Base-by-base conservation (phyloP, 208 protist genomes). In the Angomonas ambiguus region DNA sequence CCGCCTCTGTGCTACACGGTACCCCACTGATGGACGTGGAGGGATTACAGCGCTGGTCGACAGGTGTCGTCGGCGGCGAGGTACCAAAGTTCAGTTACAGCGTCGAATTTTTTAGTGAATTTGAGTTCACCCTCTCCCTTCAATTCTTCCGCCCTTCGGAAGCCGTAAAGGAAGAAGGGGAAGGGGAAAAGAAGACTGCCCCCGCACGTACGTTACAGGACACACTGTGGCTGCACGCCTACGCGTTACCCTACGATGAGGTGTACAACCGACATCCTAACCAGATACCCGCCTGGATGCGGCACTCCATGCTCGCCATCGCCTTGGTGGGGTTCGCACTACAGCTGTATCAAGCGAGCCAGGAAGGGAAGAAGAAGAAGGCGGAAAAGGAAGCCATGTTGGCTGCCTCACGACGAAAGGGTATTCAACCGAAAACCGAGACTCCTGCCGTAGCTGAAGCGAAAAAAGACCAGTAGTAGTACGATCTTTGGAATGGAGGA, bases 191-290 rank as follows among this genome's bases (percentile, higher is more conserved):
- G n/a, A n/a, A n/a, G n/a, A n/a, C n/a, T n/a, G n/a, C n/a, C n/a
- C n/a, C n/a, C n/a, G n/a, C n/a, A n/a, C n/a, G n/a, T n/a, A n/a
- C n/a, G n/a, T n/a, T n/a, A 45, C 60, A 68, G 22, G 81, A 87
- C 65, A 49, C 49, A n/a, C 51, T 93, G 57, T 91, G 83, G 84
- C 61, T 91, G 32, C 62, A 89, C 61, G 87, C 79, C 33, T 93
- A 93, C 65, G 63, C 72, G 4, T 3, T 45, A 0, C 83, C 84
- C 0, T 78, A 71, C n/a, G 63, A 55, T 11, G 35, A 8, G 0
- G 32, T 93, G 41, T 74, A 80, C 27, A 51, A 73, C 25, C 79
- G 82, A 33, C 60, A 57, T 0, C 34, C 56, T 55, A 41, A 48
- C 2, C 13, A 80, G 55, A 41, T 24, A 45, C 66, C 77, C 38